Conservation (phyloP, 1,139 yeast genomes). For the Eremothecium gossypii region DNA sequence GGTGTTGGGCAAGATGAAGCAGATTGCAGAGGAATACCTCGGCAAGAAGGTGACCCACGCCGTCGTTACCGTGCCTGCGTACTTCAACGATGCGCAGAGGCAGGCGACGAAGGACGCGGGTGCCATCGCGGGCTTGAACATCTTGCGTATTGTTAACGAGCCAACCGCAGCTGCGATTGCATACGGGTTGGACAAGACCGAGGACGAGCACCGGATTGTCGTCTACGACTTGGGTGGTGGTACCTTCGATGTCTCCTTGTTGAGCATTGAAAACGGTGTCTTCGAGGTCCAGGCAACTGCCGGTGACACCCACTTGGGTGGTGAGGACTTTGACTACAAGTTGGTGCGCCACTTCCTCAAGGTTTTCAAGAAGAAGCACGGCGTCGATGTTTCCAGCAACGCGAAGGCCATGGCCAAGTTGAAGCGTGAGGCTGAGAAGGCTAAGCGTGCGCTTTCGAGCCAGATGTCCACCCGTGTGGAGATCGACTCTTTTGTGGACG, state of each 20-base stretch:
- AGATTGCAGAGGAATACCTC: conserved; percentile 91
- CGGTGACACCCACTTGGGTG: conserved; percentile 94
- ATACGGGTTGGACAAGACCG: conserved; percentile 83
- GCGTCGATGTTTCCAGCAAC: conserved; percentile 64
- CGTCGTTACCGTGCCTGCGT: conserved; percentile 93
- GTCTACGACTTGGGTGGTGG: conserved; percentile 97
- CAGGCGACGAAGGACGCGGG: conserved; percentile 99
- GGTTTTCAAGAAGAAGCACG: conserved; percentile 82
- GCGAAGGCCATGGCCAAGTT: conserved; percentile 77
- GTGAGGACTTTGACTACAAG: conserved; percentile 93
- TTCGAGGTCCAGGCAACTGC: conserved; percentile 93
- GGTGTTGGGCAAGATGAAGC: conserved; percentile 97
- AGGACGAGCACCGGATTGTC: conserved; percentile 80
- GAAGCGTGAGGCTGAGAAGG: conserved; percentile 95
- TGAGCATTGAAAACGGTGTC: conserved; percentile 86
- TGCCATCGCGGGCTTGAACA: conserved; percentile 94
- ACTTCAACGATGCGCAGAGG: conserved; percentile 95
- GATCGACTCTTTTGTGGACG: conserved; percentile 91
- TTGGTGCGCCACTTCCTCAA: conserved; percentile 78
- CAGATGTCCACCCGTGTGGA: conserved; percentile 74
- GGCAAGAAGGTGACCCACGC: conserved; percentile 93
- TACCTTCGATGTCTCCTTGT: conserved; percentile 84
- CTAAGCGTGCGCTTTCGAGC: conserved; percentile 87
- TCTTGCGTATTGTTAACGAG: conserved; percentile 92
- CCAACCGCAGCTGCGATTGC: conserved; percentile 99